phyloP scores from a whole-genome alignment of 179 eudicot genomes.

The Drosera spatulata region DNA sequence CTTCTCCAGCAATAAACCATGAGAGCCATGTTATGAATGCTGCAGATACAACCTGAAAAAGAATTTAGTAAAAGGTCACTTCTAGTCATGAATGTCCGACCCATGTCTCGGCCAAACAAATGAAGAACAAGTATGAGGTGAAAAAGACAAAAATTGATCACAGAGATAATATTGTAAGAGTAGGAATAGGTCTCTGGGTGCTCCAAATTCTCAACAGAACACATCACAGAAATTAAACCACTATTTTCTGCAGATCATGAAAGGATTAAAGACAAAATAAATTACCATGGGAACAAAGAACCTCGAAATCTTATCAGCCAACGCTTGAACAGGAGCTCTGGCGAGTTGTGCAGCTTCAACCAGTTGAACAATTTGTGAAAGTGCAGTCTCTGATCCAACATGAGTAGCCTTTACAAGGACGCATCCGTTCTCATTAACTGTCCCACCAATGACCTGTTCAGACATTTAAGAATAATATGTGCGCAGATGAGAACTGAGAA shows the following conservation, averaged over 20 bases:
- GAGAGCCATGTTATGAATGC: slow-evolving; percentile 72
- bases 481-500: too few relatives aligned
- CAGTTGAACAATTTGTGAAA: slow-evolving; percentile 79
- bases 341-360: slow-evolving; percentile 98
- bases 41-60: slow-evolving; percentile 55
- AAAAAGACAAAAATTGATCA: too few relatives aligned
- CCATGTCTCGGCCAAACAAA: too few relatives aligned
- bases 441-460: slow-evolving; percentile 53
- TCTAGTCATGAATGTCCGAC: background rate
- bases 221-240: too few relatives aligned
- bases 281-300: slow-evolving; percentile 77
- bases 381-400: slow-evolving; percentile 90
- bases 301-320: slow-evolving; percentile 81
- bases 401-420: slow-evolving; percentile 65
- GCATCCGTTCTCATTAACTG: slow-evolving; percentile 79
- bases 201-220: too few relatives aligned
- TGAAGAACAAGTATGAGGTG: too few relatives aligned
- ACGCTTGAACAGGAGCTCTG: slow-evolving; percentile 89
- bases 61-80: background rate
- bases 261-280: background rate
- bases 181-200: too few relatives aligned
- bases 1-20: slow-evolving; percentile 81
- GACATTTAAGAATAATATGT: too few relatives aligned
- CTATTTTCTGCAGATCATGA: too few relatives aligned
- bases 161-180: too few relatives aligned